phyloP scores from a whole-genome alignment of 352 stramenopile genomes.

The Pythium sp. region DNA sequence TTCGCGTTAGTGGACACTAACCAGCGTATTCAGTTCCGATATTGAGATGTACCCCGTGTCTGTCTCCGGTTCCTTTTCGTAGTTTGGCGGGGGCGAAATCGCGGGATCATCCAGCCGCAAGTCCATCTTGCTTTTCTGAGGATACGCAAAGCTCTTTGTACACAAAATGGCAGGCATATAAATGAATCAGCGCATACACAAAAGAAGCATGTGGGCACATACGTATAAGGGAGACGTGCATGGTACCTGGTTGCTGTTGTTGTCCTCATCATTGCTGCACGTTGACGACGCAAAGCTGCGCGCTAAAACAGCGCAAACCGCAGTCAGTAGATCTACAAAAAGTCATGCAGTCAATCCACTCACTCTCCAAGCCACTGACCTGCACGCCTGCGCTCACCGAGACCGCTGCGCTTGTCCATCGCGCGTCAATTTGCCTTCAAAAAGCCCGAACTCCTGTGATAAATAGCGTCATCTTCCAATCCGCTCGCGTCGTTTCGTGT shows the following conservation, averaged over 20 bases:
- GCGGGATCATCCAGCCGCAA: slow-evolving; percentile 51
- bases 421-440: background rate
- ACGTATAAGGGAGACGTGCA: slow-evolving; percentile 9
- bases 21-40: background rate
- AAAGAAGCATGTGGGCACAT: background rate
- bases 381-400: slow-evolving; percentile 10
- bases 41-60: slow-evolving; percentile 19
- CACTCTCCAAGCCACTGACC: background rate
- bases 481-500: slow-evolving; percentile 16
- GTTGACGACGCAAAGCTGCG: slow-evolving; percentile 11
- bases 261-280: slow-evolving; percentile 16
- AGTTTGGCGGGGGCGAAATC: slow-evolving; percentile 29
- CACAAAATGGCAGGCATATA: background rate
- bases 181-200: background rate
- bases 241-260: slow-evolving; percentile 24
- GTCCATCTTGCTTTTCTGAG: slow-evolving; percentile 17
- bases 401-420: slow-evolving; percentile 16
- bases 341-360: background rate
- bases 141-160: slow-evolving; percentile 5
- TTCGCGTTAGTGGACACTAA: background rate
- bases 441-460: background rate
- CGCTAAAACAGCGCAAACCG: background rate
- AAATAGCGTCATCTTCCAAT: background rate
- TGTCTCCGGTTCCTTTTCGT: slow-evolving; percentile 30
- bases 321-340: background rate